Base-by-base conservation (phyloP, 2,329 filamentous ascomycete species). In the Cercospora brassicicola region DNA sequence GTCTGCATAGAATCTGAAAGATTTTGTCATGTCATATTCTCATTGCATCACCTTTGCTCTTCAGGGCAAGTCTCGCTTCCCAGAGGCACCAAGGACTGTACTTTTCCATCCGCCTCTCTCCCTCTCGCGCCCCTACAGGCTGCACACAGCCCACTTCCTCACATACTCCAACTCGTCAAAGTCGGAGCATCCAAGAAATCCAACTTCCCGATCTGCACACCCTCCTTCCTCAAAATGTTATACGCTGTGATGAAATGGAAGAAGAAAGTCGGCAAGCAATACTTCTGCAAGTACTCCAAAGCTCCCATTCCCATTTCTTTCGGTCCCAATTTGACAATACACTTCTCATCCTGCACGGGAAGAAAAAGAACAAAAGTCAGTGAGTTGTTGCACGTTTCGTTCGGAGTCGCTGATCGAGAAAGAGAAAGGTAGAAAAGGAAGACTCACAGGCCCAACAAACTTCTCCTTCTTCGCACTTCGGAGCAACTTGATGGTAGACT, bases 231-330 rank as follows among this genome's bases (percentile, higher is more conserved):
- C 75, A 90, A 74, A 64, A 91, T 87, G 26, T 78, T 81, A 79
- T 91, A 91, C 7, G 86, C 82, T 10, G 83, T 88, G 2, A 78
- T 82, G 11, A 86, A 71, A 75, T 91, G 89, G 79, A 91, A 91
- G 79, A 83, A 89, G 72, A 90, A 75, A 74, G 90, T 90, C 23
- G 88, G 88, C 56, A 88, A 67, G 5, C 78, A 81, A 76, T 84
- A 87, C 3, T 78, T 78, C 45, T 78, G 74, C 26, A 86, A 74
- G 74, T 86, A 90, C 2, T 80, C 77, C 66, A 79, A 71, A 0
- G 78, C 82, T 1, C 79, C 79, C 64, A 84, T 82, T 66, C 80
- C 80, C 6, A 53, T 33, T 20, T 64, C 30, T 15, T 36, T 6
- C 23, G n/a, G n/a, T 26, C 51, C 51, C 13, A 56, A 23, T 20